phyloP scores from a whole-genome alignment of 2,329 filamentous ascomycete genomes.

The Aspergillus brasiliensis region DNA sequence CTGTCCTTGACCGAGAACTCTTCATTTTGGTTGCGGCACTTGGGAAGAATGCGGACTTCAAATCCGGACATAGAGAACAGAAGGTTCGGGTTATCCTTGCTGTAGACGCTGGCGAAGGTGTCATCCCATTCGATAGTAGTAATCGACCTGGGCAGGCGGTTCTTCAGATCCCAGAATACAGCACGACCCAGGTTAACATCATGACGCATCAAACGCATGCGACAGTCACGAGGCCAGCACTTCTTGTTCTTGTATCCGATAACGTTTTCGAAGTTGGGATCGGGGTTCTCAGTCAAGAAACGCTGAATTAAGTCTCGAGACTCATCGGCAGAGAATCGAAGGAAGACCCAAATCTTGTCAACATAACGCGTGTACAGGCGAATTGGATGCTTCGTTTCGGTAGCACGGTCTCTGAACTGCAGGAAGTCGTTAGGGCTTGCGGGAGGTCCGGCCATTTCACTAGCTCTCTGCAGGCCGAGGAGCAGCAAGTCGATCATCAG shows the following conservation, averaged over 20 bases:
- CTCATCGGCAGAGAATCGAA: constrained; percentile 90
- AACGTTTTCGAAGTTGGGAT: constrained; percentile 98
- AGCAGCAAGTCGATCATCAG: constrained; percentile 91
- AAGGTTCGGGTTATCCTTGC: constrained; percentile 93
- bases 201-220: constrained; percentile 98
- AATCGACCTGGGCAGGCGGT: constrained; percentile 87
- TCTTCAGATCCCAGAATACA: constrained; percentile 99
- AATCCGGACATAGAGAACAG: constrained; percentile 98
- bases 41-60: constrained; percentile 92
- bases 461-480: constrained; percentile 91
- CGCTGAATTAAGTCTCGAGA: constrained; percentile 94
- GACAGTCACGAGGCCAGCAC: constrained; percentile 96
- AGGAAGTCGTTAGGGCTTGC: constrained; percentile 96
- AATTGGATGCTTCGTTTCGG: constrained; percentile 91
- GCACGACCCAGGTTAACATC: constrained; percentile 97
- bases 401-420: constrained; percentile 91
- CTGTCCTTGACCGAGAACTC: constrained; percentile 98
- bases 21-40: constrained; percentile 91
- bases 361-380: constrained; percentile 97
- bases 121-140: constrained; percentile 99
- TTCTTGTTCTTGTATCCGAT: constrained; percentile 99
- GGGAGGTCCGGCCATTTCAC: constrained; percentile 92
- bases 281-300: constrained; percentile 95
- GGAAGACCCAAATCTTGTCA: constrained; percentile 97
- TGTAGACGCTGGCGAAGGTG: constrained; percentile 97